Evolutionary conservation across 176 grass and related monocot species (phyloP).

Genomic region (Avena sativa): DNA sequence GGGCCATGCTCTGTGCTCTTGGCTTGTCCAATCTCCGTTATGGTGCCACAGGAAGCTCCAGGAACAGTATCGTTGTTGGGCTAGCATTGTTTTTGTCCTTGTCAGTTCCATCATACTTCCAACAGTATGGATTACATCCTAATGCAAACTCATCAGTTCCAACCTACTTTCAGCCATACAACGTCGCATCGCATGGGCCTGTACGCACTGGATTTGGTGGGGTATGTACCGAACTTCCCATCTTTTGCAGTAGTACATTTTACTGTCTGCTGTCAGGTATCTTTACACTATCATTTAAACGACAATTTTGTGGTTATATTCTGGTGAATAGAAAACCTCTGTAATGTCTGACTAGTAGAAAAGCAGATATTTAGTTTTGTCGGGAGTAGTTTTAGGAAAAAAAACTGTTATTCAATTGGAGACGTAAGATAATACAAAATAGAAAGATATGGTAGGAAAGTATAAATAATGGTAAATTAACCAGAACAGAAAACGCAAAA

Average conservation of each 20-base stretch:
- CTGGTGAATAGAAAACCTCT: not conserved
- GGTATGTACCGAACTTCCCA: slow-evolving; percentile 64
- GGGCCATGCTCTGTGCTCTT: slow-evolving; percentile 90
- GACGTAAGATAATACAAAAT: slow-evolving; percentile 1
- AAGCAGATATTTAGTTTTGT: not conserved
- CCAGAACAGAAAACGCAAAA: not conserved
- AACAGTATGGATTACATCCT: slow-evolving; percentile 71
- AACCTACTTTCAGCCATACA: slow-evolving; percentile 87
- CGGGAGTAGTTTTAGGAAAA: not conserved
- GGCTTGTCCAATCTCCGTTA: slow-evolving; percentile 98
- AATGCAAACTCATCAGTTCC: slow-evolving; percentile 75
- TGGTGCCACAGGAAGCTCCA: slow-evolving; percentile 90
- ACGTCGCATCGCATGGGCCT: slow-evolving; percentile 92
- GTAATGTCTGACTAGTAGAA: not conserved
- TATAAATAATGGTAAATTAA: slow-evolving; percentile 5
- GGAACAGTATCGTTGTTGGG: slow-evolving; percentile 92
- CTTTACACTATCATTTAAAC: not conserved
- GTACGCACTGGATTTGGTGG: slow-evolving; percentile 66
- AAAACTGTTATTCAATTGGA: slow-evolving; percentile 3
- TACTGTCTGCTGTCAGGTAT: slow-evolving; percentile 8
- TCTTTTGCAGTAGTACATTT: slow-evolving; percentile 9
- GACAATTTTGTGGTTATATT: not conserved
- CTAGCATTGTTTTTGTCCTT: slow-evolving; percentile 91
- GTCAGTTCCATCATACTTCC: slow-evolving; percentile 92
- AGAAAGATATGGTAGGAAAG: not conserved